phyloP scores from a whole-genome alignment of 306 rosid species.

The Sophora flavescens region DNA sequence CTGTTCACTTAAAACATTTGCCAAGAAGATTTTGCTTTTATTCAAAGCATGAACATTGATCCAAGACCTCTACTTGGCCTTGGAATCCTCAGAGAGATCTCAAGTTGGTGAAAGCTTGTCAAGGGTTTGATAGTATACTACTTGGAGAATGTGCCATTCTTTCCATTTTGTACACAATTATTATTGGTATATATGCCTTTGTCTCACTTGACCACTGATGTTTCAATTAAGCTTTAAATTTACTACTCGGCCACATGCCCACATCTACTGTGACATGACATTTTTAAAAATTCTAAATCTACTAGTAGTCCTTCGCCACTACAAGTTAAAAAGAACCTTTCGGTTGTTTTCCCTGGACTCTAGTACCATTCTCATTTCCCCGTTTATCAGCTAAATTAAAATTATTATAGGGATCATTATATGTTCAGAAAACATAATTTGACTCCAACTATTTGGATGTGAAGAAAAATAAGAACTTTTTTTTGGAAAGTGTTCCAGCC shows the following conservation, averaged over 20 bases:
- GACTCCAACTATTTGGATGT: no score
- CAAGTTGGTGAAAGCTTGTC: constrained; percentile 16
- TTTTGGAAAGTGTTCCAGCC: no score
- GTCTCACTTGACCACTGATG: constrained; percentile 14
- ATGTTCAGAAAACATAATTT: no score
- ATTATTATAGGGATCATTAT: no score
- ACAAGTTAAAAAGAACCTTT: neutral
- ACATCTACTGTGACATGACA: constrained; percentile 8
- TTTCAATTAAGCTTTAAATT: neutral
- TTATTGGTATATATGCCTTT: neutral
- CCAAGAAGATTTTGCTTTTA: neutral
- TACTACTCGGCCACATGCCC: neutral
- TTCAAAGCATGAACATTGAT: constrained; percentile 13
- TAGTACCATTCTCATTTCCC: no score
- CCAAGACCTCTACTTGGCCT: constrained; percentile 32
- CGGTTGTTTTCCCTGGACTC: neutral
- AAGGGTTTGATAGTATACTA: neutral
- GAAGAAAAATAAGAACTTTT: no score
- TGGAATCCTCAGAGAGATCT: constrained; percentile 29
- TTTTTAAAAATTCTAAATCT: constrained; percentile 17
- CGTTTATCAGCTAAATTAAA: no score
- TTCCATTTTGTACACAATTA: neutral
- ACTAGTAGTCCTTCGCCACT: neutral
- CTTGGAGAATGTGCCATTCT: constrained; percentile 36
- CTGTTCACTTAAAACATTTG: neutral